Conservation (phyloP, 768 basidiomycete species). For the Kwoniella mangroviensis region DNA sequence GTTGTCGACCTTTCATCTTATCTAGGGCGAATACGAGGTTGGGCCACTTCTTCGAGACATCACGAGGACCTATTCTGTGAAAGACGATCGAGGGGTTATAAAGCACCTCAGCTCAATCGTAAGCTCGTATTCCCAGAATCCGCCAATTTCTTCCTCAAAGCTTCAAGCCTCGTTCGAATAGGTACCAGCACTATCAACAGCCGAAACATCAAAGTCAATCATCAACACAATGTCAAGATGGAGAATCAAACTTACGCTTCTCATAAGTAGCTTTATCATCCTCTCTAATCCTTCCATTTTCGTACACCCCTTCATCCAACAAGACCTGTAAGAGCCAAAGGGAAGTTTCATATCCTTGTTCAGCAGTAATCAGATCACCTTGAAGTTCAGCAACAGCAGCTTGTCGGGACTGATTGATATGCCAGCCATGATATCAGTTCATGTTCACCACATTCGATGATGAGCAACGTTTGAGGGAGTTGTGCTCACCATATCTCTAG, state of each 20-base stretch:
- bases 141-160: slow-evolving; percentile 40
- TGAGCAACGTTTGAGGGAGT: no score
- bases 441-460: no score
- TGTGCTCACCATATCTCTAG: slow-evolving; percentile 73
- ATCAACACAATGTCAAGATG: not conserved
- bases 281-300: slow-evolving; percentile 52
- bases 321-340: slow-evolving; percentile 91
- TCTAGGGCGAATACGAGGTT: no score
- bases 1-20: no score
- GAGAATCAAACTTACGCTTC: slow-evolving; percentile 53
- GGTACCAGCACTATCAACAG: slow-evolving; percentile 35
- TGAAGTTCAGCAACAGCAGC: slow-evolving; percentile 89
- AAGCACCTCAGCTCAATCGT: not conserved
- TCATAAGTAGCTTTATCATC: slow-evolving; percentile 59
- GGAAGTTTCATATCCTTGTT: slow-evolving; percentile 92
- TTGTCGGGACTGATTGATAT: slow-evolving; percentile 72
- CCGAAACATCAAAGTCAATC: not conserved
- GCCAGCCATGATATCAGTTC: no score
- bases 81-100: no score
- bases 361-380: slow-evolving; percentile 81
- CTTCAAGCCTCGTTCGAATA: slow-evolving; percentile 38
- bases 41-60: no score
- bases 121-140: slow-evolving; percentile 14
- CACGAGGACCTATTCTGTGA: no score
- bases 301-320: slow-evolving; percentile 70